phyloP scores from a whole-genome alignment of 345 rosid species.

The rapeseed (Brassica napus) region DNA sequence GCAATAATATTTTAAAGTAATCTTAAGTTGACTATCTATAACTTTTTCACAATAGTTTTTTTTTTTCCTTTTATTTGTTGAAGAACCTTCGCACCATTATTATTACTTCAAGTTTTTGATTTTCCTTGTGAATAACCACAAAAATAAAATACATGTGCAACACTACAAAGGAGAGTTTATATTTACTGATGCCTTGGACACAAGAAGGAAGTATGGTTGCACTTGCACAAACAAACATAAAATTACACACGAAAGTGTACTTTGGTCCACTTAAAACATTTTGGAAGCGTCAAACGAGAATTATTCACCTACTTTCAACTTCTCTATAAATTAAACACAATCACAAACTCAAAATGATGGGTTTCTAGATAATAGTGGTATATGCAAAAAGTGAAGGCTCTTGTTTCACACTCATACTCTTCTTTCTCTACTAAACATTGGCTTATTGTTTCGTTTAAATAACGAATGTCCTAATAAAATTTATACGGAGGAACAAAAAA shows the following conservation, averaged over 20 bases:
- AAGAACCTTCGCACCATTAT: not conserved
- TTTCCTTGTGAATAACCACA: not conserved
- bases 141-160: not conserved
- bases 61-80: too few relatives aligned
- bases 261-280: not conserved
- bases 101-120: too few relatives aligned
- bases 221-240: not conserved
- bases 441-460: not conserved
- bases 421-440: not conserved
- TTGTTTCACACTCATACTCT: not conserved
- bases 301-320: not conserved
- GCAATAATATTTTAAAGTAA: not conserved
- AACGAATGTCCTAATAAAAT: not conserved
- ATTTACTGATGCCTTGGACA: not conserved
- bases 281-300: not conserved
- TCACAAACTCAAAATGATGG: not conserved
- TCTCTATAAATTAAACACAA: not conserved
- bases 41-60: not conserved
- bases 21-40: not conserved
- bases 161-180: not conserved
- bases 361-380: not conserved
- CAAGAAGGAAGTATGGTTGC: not conserved
- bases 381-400: not conserved
- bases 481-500: not conserved
- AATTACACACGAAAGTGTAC: not conserved